These are phyloP conservation scores for Galium porrigens DNA, from an alignment of 305 asterid genomes.

Conservation along the genomic window DNA sequence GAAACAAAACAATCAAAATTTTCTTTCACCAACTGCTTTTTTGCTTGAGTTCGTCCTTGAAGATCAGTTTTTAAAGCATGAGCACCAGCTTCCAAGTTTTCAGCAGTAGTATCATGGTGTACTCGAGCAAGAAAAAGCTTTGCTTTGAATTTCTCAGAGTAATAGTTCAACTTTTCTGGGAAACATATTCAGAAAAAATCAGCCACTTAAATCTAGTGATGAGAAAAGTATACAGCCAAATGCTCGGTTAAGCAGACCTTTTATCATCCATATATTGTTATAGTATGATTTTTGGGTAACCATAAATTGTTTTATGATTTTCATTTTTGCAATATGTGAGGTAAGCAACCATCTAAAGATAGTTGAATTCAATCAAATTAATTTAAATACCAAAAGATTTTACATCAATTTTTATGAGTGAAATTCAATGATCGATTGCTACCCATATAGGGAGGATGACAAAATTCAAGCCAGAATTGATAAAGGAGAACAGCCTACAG, in stretches of 20 bases:
- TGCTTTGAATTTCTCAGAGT: conserved; percentile 79
- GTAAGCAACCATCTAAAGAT: neutral
- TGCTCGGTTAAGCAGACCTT: neutral
- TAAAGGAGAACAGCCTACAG: neutral
- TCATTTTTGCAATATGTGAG: neutral
- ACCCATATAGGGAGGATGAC: neutral
- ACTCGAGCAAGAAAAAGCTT: conserved; percentile 75
- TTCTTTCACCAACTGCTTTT: conserved; percentile 91
- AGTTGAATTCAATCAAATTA: neutral
- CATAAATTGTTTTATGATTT: neutral
- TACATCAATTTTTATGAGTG: no score
- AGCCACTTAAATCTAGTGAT: neutral
- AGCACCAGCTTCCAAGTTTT: conserved; percentile 86
- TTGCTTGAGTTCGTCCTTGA: conserved; percentile 91
- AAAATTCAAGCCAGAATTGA: neutral
- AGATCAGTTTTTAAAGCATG: conserved; percentile 73
- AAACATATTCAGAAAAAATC: conserved; percentile 9
- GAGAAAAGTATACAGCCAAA: neutral
- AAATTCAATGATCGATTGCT: neutral
- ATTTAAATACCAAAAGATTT: no score
- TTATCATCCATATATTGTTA: no score
- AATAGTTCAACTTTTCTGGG: conserved; percentile 80
- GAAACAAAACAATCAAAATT: conserved; percentile 98
- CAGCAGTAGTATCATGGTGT: conserved; percentile 74
- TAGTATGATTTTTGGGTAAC: no score